phyloP scores from a whole-genome alignment of 306 rosid species.

The Morella rubra region DNA sequence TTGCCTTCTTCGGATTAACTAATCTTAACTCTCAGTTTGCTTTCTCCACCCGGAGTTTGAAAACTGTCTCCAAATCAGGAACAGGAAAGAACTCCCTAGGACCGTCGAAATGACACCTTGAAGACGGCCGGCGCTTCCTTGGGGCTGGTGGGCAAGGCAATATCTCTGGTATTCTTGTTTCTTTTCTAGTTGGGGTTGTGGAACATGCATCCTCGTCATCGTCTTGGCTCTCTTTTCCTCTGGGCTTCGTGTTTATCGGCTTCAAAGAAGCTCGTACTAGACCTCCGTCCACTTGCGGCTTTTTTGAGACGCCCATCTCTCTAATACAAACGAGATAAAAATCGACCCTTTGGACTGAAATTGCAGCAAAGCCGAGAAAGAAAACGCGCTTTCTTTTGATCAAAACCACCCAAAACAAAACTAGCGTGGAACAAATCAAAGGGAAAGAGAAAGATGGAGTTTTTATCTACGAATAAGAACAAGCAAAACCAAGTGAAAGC shows the following conservation, averaged over 20 bases:
- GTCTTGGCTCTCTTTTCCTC: conserved; percentile 33
- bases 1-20: conserved; percentile 31
- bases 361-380: conserved; percentile 5
- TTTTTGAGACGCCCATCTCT: conserved; percentile 88
- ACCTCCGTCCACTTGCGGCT: conserved; percentile 55
- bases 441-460: conserved; percentile 21
- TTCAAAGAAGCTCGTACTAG: conserved; percentile 62
- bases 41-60: conserved; percentile 66
- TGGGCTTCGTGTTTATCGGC: conserved; percentile 62
- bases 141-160: conserved; percentile 85
- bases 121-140: conserved; percentile 58
- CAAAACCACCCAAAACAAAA: neutral
- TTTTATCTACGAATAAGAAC: conserved; percentile 26
- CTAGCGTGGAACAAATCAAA: conserved; percentile 17
- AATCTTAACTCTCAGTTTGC: conserved; percentile 45
- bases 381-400: neutral
- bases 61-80: conserved; percentile 90
- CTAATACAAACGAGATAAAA: neutral
- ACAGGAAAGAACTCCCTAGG: conserved; percentile 72
- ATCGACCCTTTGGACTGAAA: neutral
- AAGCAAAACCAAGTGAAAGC: neutral
- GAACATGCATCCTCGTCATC: conserved; percentile 43
- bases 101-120: conserved; percentile 42
- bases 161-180: conserved; percentile 71
- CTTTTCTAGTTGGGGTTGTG: conserved; percentile 82